A percentile compares a stretch with the other conserved stretches of the same genome.
Conservation (phyloP, 371 early-diverging fungal species). For the Mucor plumbeus region DNA sequence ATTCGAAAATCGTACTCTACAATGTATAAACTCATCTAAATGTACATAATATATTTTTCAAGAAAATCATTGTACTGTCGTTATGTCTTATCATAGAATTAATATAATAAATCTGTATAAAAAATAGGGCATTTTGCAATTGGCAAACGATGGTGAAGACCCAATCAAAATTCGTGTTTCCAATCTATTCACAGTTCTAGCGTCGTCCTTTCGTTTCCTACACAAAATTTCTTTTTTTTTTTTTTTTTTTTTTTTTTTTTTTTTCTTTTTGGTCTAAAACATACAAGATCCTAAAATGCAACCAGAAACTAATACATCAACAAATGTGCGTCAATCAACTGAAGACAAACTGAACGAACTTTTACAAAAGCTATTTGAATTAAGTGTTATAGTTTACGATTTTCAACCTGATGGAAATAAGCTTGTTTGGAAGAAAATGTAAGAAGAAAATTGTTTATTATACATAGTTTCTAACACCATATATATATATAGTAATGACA, state of each 20-base stretch:
- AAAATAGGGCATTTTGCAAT: not conserved
- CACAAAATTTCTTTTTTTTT: not conserved
- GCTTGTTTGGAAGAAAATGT: slow-evolving; percentile 73
- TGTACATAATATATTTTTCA: too few relatives aligned
- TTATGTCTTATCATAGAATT: too few relatives aligned
- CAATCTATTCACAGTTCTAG: not conserved
- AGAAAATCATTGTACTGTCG: too few relatives aligned
- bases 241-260: slow-evolving; percentile 4
- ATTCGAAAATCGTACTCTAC: too few relatives aligned
- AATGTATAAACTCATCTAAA: too few relatives aligned
- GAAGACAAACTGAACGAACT: slow-evolving; percentile 65
- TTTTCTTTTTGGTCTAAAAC: not conserved
- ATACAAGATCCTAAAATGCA: slow-evolving; percentile 11
- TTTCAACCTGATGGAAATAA: slow-evolving; percentile 71
- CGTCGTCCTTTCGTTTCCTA: not conserved
- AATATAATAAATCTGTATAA: too few relatives aligned
- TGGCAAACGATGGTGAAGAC: not conserved
- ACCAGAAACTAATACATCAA: slow-evolving; percentile 8
- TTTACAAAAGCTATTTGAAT: slow-evolving; percentile 65
- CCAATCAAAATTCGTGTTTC: not conserved
- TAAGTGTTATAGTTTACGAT: slow-evolving; percentile 73
- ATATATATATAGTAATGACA: slow-evolving; percentile 54
- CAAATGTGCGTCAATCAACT: slow-evolving; percentile 43
- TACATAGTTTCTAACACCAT: not conserved
- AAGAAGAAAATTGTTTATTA: slow-evolving; percentile 7